Percentiles rank a stretch among this genome's conserved stretches.
These are phyloP conservation scores for Lachancea cidri DNA, from an alignment of 805 yeast genomes.

Conservation along the genomic window DNA sequence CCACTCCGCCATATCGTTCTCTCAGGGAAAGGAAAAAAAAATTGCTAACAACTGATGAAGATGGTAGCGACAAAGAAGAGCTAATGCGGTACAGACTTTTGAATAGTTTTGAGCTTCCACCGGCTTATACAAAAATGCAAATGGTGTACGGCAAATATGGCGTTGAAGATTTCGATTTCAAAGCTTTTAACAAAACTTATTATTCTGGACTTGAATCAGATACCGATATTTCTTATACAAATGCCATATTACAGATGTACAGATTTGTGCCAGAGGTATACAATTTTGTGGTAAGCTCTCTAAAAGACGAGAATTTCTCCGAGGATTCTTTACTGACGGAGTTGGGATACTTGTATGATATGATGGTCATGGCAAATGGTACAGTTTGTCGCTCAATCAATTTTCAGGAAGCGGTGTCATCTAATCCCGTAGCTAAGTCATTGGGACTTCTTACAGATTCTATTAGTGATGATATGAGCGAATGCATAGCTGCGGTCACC, in stretches of 20 bases:
- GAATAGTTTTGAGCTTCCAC: conserved; percentile 49
- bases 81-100: conserved; percentile 22
- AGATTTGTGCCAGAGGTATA: conserved; percentile 71
- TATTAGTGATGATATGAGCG: neutral
- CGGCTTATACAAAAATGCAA: conserved; percentile 67
- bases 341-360: conserved; percentile 83
- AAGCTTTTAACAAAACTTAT: conserved; percentile 66
- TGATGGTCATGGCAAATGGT: conserved; percentile 79
- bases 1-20: conserved; percentile 39
- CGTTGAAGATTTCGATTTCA: conserved; percentile 89
- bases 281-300: conserved; percentile 52
- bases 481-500: neutral
- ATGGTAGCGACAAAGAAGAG: conserved; percentile 18
- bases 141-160: conserved; percentile 87
- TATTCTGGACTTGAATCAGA: conserved; percentile 89
- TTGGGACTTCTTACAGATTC: conserved; percentile 8
- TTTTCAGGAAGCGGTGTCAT: conserved; percentile 52
- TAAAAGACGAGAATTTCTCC: conserved; percentile 49
- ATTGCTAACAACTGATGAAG: conserved; percentile 12
- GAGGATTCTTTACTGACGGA: conserved; percentile 61
- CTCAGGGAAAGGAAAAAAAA: conserved; percentile 29
- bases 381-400: conserved; percentile 78
- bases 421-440: conserved; percentile 29
- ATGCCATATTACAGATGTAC: conserved; percentile 73
- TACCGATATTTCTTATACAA: conserved; percentile 70